These are phyloP conservation scores for Lasiodiplodia gonubiensis DNA, from an alignment of 2,329 filamentous ascomycete genomes.

Conservation along the genomic window DNA sequence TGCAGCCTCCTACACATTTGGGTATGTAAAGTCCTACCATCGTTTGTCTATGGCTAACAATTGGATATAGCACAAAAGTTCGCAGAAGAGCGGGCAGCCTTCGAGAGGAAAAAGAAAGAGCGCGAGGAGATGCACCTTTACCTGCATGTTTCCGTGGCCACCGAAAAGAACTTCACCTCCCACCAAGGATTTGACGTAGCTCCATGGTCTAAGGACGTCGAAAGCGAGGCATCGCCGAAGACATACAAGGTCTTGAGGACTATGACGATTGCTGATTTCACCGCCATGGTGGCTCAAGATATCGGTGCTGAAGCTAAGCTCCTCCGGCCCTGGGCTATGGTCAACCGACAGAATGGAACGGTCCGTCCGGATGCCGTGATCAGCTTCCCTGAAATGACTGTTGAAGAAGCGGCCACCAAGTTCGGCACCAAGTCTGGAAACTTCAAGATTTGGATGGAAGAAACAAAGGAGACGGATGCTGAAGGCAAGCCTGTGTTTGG, in stretches of 20 bases:
- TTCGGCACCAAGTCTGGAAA: conserved; percentile 70
- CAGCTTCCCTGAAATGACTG: conserved; percentile 72
- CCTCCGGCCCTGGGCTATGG: conserved; percentile 93
- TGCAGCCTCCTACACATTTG: conserved; percentile 82
- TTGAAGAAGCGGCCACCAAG: conserved; percentile 69
- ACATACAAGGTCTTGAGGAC: conserved; percentile 74
- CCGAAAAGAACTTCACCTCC: conserved; percentile 77
- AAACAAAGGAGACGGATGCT: conserved; percentile 68
- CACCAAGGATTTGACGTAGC: conserved; percentile 85
- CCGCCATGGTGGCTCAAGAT: conserved; percentile 72
- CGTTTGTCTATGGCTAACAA: conserved; percentile 33
- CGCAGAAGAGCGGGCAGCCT: conserved; percentile 77
- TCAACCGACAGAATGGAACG: conserved; percentile 97
- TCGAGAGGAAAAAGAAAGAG: conserved; percentile 82
- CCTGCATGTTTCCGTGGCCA: conserved; percentile 81
- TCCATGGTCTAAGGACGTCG: conserved; percentile 64
- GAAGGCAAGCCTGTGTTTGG: conserved; percentile 77
- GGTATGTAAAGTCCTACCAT: conserved; percentile 56
- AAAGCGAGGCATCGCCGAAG: conserved; percentile 71
- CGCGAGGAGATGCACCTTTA: conserved; percentile 94
- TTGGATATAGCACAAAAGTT: conserved; percentile 67
- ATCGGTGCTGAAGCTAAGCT: conserved; percentile 69
- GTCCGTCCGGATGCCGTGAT: conserved; percentile 88
- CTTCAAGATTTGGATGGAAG: conserved; percentile 86
- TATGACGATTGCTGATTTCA: conserved; percentile 78